Conservation (phyloP, 2,329 filamentous ascomycete species). For the Beauveria scarabaeidicola region DNA sequence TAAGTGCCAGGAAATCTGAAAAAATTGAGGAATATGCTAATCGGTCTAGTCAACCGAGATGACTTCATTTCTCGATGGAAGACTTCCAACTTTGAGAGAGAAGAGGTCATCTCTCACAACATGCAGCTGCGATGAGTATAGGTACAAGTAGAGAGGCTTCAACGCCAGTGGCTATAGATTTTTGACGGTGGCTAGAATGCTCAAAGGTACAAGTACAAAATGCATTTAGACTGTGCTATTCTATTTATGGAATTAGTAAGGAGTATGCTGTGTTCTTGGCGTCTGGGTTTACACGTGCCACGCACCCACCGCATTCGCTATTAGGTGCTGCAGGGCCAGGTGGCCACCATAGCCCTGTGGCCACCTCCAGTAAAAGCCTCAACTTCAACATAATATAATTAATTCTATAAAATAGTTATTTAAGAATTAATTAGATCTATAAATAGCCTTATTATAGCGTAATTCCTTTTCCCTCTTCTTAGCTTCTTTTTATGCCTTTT, state of each 20-base stretch:
- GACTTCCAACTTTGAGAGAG: constrained; percentile 55
- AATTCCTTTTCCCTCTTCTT: too few relatives aligned
- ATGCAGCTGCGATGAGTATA: constrained; percentile 19
- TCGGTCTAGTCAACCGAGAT: constrained; percentile 58
- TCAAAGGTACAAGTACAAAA: background rate
- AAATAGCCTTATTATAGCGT: too few relatives aligned
- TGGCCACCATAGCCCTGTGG: too few relatives aligned
- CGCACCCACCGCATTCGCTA: too few relatives aligned
- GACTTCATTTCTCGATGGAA: constrained; percentile 72
- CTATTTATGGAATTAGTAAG: background rate
- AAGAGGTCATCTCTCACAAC: constrained; percentile 33
- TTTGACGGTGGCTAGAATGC: background rate
- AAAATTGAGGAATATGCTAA: constrained; percentile 4
- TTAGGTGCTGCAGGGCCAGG: too few relatives aligned
- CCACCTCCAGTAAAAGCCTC: too few relatives aligned
- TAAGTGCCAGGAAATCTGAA: constrained; percentile 36
- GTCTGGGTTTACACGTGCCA: too few relatives aligned
- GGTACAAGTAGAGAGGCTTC: background rate
- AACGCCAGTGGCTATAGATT: background rate
- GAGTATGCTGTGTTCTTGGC: background rate
- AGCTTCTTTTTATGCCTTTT: too few relatives aligned
- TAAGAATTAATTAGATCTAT: too few relatives aligned
- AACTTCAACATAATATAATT: too few relatives aligned
- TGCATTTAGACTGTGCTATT: background rate
- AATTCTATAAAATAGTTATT: too few relatives aligned